Evolutionary conservation across 2,329 filamentous ascomycete species (phyloP), one percentile per base, ranked within the genome.

Genomic region (Escovopsis sp.): DNA sequence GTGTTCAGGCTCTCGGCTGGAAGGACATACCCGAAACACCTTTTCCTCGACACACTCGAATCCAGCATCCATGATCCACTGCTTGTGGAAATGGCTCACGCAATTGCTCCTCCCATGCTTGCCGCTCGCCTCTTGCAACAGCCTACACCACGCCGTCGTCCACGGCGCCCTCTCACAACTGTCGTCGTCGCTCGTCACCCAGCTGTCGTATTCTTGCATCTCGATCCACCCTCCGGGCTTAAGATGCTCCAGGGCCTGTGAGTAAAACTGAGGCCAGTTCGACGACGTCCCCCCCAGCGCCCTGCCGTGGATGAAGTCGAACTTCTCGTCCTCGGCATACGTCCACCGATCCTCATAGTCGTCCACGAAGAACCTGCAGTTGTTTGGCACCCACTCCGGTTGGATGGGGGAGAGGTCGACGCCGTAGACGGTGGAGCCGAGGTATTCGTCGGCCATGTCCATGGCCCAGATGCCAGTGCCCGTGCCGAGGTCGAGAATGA

Each of bases 321-420:
- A 61, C 26, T 49, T 51, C 26, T 60, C 53, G 51, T 74, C 68
- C 9, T 48, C 45, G 30, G 33, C 42, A 44, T 59, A 63, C 48
- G 64, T 59, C 64, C 64, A 66, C 18, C 56, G 51, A n/a, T 70
- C 65, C 53, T 77, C 74, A 33, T 73, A 71, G 52, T 83, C 77
- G 53, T 83, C 78, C 33, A 82, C 69, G 43, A 78, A 66, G 50
- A 82, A 82, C 44, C 70, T 67, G 45, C 77, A 73, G 50, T 82
- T 82, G 26, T 66, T 62, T 1, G 76, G 75, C 4, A 79, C 69
- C 59, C 68, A 70, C 26, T 63, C 63, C 3, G 73, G 72, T 51
- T 78, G 73, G 35, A 77, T 75, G 1, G 73, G 73, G 11, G 69
- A 73, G 3, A 79, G 63, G 51, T 78, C 74, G 6, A 72, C 65